phyloP scores from a whole-genome alignment of 2,329 filamentous ascomycete species.

The Diplodia sapinea region DNA sequence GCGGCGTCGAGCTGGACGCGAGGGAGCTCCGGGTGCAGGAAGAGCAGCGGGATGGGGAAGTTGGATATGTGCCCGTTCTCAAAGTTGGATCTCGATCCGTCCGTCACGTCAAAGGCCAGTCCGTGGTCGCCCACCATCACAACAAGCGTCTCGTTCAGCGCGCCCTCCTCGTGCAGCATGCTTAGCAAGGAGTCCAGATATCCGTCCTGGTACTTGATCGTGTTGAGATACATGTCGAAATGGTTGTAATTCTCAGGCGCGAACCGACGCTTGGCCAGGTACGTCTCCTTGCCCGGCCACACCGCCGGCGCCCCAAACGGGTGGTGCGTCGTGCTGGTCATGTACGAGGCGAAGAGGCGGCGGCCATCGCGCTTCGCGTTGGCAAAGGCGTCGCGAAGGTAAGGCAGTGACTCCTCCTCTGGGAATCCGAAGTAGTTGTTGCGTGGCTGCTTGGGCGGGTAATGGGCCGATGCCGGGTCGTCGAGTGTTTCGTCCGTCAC shows the following conservation, averaged over 20 bases:
- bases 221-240: slow-evolving; percentile 52
- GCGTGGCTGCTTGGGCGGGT: slow-evolving; percentile 38
- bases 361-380: slow-evolving; percentile 40
- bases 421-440: slow-evolving; percentile 55
- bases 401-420: slow-evolving; percentile 51
- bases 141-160: slow-evolving; percentile 54
- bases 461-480: slow-evolving; percentile 43
- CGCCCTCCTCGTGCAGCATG: slow-evolving; percentile 51
- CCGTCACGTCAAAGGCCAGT: slow-evolving; percentile 49
- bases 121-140: slow-evolving; percentile 54
- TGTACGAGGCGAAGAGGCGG: slow-evolving; percentile 46
- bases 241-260: slow-evolving; percentile 16
- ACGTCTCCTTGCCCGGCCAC: slow-evolving; percentile 30
- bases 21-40: slow-evolving; percentile 53
- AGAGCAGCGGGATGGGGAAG: slow-evolving; percentile 52
- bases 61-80: slow-evolving; percentile 54
- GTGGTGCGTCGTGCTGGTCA: slow-evolving; percentile 52
- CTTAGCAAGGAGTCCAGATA: slow-evolving; percentile 50
- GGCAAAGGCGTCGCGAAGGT: slow-evolving; percentile 46
- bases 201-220: slow-evolving; percentile 48
- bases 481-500: slow-evolving; percentile 33
- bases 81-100: slow-evolving; percentile 48
- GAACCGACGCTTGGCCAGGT: slow-evolving; percentile 7
- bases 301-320: slow-evolving; percentile 49
- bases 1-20: slow-evolving; percentile 48